phyloP scores from a whole-genome alignment of 352 stramenopile genomes.

The Pythium phragmiticola region DNA sequence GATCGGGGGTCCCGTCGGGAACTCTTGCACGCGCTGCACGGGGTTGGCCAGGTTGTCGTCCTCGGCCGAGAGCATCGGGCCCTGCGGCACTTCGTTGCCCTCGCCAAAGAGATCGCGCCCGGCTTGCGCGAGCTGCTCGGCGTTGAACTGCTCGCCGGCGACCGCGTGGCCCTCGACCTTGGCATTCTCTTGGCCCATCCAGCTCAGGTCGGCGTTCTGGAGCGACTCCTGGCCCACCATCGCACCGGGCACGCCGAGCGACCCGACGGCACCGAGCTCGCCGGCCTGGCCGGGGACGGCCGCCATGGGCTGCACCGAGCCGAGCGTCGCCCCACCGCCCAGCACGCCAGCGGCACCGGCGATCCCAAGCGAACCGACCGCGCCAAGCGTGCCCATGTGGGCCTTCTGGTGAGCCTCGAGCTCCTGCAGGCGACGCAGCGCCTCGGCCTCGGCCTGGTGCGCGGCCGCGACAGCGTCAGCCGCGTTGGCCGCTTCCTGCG shows the following conservation, averaged over 20 bases:
- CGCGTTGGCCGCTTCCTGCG: conserved; percentile 70
- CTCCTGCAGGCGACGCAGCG: conserved; percentile 65
- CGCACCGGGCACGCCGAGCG: conserved; percentile 65
- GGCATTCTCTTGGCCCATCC: conserved; percentile 77
- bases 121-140: conserved; percentile 83
- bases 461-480: conserved; percentile 70
- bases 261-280: conserved; percentile 76
- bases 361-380: conserved; percentile 53
- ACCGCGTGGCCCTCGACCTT: conserved; percentile 79
- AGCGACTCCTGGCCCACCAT: conserved; percentile 79
- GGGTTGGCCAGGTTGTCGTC: conserved; percentile 87
- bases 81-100: conserved; percentile 68
- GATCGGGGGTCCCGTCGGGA: conserved; percentile 87
- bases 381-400: conserved; percentile 51
- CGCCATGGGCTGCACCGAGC: conserved; percentile 65
- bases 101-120: conserved; percentile 85
- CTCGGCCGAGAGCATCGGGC: conserved; percentile 81
- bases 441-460: conserved; percentile 73
- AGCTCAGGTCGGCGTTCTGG: conserved; percentile 83
- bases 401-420: conserved; percentile 53
- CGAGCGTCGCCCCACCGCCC: conserved; percentile 47
- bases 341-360: conserved; percentile 49
- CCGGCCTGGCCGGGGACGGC: conserved; percentile 66
- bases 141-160: conserved; percentile 63
- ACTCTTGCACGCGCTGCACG: conserved; percentile 86